A percentile compares a stretch with the other conserved stretches of the same genome.
Conservation (phyloP, 805 yeast genomes). For the Wickerhamomyces ciferrii region DNA sequence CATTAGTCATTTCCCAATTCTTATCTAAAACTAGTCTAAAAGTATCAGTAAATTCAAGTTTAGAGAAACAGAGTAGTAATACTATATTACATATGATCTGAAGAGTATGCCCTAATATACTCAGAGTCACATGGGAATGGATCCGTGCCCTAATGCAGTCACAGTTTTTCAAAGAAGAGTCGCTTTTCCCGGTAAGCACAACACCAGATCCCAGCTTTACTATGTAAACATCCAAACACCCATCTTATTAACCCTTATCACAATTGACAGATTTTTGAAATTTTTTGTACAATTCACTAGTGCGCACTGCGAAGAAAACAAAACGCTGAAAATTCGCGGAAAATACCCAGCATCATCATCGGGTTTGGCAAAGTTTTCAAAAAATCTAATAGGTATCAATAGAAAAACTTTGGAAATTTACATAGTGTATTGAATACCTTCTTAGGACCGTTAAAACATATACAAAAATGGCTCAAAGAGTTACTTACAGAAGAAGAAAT, state of each 20-base stretch:
- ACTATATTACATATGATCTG: no score
- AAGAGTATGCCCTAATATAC: no score
- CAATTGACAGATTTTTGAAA: neutral
- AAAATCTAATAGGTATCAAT: neutral
- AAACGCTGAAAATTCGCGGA: neutral
- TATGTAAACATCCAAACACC: constrained; percentile 2
- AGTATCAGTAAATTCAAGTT: no score
- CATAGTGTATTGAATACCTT: constrained; percentile 2
- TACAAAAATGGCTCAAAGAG: constrained; percentile 94
- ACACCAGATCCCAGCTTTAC: neutral
- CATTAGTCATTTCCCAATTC: no score
- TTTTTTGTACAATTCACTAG: no score
- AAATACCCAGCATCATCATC: neutral
- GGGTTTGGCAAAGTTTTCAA: constrained; percentile 4
- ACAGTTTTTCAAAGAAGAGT: neutral
- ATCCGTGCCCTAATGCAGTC: no score
- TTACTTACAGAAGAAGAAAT: constrained; percentile 98
- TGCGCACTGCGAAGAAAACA: no score
- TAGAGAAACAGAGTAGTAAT: no score
- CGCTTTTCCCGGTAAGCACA: no score
- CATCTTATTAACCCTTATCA: neutral
- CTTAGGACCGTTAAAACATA: constrained; percentile 7
- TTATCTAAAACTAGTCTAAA: no score
- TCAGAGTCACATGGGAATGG: no score
- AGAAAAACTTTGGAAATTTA: neutral